These are phyloP conservation scores for Lichtheimia corymbifera DNA, from an alignment of 371 early-diverging fungal species.

Conservation along the genomic window DNA sequence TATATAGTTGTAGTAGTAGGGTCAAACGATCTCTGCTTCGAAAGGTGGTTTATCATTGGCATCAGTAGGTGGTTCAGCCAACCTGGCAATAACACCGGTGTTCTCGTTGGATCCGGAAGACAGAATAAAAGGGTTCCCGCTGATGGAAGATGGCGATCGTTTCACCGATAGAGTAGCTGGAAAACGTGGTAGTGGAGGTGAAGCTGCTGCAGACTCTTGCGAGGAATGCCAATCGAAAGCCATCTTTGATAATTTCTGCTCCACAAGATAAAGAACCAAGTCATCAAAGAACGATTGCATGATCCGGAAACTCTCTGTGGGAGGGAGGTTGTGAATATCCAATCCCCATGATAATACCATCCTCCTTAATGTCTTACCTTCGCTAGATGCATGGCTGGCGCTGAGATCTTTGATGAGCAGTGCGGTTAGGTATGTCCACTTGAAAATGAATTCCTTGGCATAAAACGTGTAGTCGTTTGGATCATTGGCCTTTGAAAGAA, in stretches of 20 bases:
- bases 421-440: not conserved
- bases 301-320: not conserved
- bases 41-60: too few species aligned
- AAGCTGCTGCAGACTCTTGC: not conserved
- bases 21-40: too few species aligned
- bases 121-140: too few species aligned
- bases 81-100: too few species aligned
- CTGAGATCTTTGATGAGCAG: not conserved
- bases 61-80: too few species aligned
- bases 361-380: not conserved
- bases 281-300: not conserved
- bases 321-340: not conserved
- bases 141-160: too few species aligned
- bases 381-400: not conserved
- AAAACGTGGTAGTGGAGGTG: not conserved
- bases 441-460: not conserved
- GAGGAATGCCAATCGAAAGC: not conserved
- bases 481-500: not conserved
- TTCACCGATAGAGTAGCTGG: too few species aligned
- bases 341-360: not conserved
- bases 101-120: too few species aligned
- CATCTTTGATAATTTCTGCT: not conserved
- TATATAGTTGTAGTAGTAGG: too few species aligned
- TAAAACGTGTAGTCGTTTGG: not conserved
- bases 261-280: not conserved